Conservation (phyloP, 257 asterid genomes). For the Apocynum venetum region DNA sequence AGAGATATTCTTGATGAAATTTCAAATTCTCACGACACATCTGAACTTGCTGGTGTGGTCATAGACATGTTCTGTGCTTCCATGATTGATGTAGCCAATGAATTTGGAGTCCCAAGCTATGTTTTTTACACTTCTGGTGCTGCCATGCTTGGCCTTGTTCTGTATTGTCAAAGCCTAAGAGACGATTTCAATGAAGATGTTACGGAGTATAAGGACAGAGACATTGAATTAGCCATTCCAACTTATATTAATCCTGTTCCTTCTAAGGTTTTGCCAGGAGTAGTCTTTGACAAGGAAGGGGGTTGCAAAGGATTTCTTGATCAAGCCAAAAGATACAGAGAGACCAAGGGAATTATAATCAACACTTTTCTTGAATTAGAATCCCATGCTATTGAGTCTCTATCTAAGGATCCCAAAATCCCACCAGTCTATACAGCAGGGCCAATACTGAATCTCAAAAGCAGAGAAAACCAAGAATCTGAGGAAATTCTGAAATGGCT, state of each 20-base stretch:
- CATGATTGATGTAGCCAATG: constrained; percentile 20
- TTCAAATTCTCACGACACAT: neutral
- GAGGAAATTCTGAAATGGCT: constrained; percentile 28
- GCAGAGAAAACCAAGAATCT: neutral
- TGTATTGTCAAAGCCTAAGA: constrained; percentile 13
- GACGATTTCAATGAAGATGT: constrained; percentile 13
- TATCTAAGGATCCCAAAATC: neutral
- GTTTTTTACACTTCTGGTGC: constrained; percentile 21
- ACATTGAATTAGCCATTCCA: neutral
- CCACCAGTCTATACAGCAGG: constrained; percentile 43
- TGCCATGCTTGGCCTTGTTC: constrained; percentile 10
- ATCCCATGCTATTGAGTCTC: constrained; percentile 22
- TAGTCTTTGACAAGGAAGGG: neutral
- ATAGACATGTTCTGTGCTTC: constrained; percentile 11
- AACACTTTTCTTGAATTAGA: constrained; percentile 51
- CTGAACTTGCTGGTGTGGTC: constrained; percentile 10
- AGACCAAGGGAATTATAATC: constrained; percentile 32
- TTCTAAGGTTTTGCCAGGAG: neutral
- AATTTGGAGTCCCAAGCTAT: constrained; percentile 10
- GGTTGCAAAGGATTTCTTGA: constrained; percentile 7
- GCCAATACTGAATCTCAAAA: constrained; percentile 25
- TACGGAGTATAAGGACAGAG: constrained; percentile 8
- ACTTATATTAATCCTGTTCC: constrained; percentile 14
- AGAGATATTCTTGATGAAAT: neutral
- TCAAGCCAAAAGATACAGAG: constrained; percentile 7